phyloP scores from a whole-genome alignment of 345 rosid species.

The thale cress (Arabidopsis thaliana) region TAIR10.1 NC_003070.9:7807501-7808000 shows the following conservation, averaged over 20 bases:
- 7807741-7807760: constrained; percentile 3
- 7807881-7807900: constrained; percentile 13
- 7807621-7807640: constrained; percentile 27
- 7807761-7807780: constrained; percentile 1
- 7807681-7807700: constrained; percentile 4
- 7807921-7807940: not conserved
- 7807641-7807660: not conserved
- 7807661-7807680: not conserved
- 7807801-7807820: constrained; percentile 33
- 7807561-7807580: not conserved
- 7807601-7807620: constrained; percentile 15
- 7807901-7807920: constrained; percentile 12
- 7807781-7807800: constrained; percentile 23
- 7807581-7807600: not conserved
- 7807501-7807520: constrained; percentile 15
- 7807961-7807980: not conserved
- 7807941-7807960: not conserved
- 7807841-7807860: constrained; percentile 18
- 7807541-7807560: not conserved
- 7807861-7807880: constrained; percentile 3
- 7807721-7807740: too few species aligned
- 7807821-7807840: constrained; percentile 6
- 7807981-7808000: not conserved
- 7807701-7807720: constrained; percentile 12
- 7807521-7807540: not conserved